These are phyloP conservation scores for Nigrospora oryzae DNA, from an alignment of 2,329 filamentous ascomycete species.

Conservation along the genomic window DNA sequence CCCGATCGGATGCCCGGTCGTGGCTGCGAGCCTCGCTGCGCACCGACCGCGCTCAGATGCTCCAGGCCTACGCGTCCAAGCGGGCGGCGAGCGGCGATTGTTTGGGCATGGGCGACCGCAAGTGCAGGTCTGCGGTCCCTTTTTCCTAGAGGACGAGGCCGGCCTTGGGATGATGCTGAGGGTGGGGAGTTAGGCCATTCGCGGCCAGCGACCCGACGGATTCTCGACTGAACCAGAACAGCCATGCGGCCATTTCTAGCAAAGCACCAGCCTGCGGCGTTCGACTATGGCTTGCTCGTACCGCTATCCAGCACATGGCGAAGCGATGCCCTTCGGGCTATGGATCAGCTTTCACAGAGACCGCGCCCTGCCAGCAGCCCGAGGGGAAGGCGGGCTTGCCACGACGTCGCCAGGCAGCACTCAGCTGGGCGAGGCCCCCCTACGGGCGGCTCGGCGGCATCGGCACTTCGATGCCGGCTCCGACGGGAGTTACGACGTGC, in stretches of 20 bases:
- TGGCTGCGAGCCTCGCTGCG: conserved; percentile 27
- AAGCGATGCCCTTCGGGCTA: conserved; percentile 37
- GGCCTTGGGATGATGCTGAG: not conserved
- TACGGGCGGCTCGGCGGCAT: conserved; percentile 1
- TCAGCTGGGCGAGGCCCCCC: conserved; percentile 32
- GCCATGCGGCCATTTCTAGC: conserved; percentile 30
- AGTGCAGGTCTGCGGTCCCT: conserved; percentile 9
- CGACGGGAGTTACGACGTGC: not conserved
- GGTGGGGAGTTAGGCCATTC: conserved; percentile 21
- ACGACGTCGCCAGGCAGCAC: conserved; percentile 34
- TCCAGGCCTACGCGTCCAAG: conserved; percentile 30
- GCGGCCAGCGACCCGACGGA: conserved; percentile 27
- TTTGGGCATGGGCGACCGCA: conserved; percentile 40
- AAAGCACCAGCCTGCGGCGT: conserved; percentile 19
- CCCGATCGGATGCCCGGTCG: conserved; percentile 13
- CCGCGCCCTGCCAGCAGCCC: conserved; percentile 8
- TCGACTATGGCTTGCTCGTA: conserved; percentile 38
- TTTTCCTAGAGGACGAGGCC: not conserved
- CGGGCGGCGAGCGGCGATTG: conserved; percentile 29
- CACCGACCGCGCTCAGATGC: conserved; percentile 30
- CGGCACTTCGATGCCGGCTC: not conserved
- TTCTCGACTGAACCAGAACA: conserved; percentile 32
- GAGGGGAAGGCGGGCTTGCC: conserved; percentile 7
- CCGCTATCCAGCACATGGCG: conserved; percentile 38
- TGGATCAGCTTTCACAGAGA: conserved; percentile 35